Conservation (phyloP, 2,329 filamentous ascomycete genomes). For the Ophiocordyceps unilateralis region DNA sequence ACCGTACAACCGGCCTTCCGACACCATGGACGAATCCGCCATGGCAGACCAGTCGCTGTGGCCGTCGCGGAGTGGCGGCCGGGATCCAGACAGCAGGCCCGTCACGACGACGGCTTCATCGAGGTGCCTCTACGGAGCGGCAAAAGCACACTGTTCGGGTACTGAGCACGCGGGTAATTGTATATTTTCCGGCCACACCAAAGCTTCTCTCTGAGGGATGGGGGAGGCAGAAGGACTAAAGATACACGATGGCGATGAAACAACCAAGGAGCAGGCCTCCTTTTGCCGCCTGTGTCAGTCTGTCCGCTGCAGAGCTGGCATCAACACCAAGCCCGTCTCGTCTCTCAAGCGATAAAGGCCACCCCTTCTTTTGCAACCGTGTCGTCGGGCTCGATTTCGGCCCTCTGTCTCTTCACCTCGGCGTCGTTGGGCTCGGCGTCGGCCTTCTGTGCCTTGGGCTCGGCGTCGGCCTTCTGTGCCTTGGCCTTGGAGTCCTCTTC, state of each 20-base stretch:
- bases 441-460: too few species aligned
- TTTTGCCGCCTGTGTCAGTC: too few species aligned
- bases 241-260: background rate
- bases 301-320: too few species aligned
- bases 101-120: conserved; percentile 2
- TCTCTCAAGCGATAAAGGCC: background rate
- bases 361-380: background rate
- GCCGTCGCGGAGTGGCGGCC: background rate
- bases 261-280: background rate
- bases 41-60: conserved; percentile 6
- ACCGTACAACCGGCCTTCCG: too few species aligned
- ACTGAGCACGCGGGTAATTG: background rate
- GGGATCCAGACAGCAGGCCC: background rate
- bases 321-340: background rate
- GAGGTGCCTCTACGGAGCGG: conserved; percentile 18
- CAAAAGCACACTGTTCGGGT: conserved; percentile 17
- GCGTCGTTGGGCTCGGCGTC: too few species aligned
- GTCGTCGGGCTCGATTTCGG: too few species aligned
- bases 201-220: background rate
- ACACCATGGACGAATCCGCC: background rate
- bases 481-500: background rate
- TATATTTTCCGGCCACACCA: background rate
- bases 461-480: too few species aligned
- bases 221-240: background rate
- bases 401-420: too few species aligned